phyloP scores from a whole-genome alignment of 768 basidiomycete genomes.

The Tephrocybe sp. region DNA sequence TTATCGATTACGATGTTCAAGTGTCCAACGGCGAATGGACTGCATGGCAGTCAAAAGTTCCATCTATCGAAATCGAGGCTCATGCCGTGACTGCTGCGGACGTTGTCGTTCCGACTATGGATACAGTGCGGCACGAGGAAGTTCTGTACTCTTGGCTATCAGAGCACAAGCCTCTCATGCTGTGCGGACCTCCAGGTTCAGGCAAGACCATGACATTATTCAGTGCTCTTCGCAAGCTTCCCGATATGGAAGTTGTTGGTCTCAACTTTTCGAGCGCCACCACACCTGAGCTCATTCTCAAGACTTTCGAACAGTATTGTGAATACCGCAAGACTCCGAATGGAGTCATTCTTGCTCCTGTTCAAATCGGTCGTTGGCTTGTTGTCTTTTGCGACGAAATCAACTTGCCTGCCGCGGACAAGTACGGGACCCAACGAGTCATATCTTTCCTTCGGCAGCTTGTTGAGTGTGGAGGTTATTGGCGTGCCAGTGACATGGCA shows the following conservation, averaged over 20 bases:
- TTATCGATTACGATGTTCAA: conserved; percentile 95
- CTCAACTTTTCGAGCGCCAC: conserved; percentile 99
- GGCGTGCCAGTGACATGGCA: conserved; percentile 90
- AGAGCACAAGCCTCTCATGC: conserved; percentile 96
- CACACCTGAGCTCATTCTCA: conserved; percentile 95
- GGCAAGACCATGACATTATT: conserved; percentile 99
- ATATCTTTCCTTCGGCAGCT: conserved; percentile 98
- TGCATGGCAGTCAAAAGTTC: conserved; percentile 89
- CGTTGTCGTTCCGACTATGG: conserved; percentile 96
- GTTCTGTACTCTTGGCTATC: conserved; percentile 98
- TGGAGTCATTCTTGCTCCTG: conserved; percentile 91
- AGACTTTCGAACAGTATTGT: conserved; percentile 99
- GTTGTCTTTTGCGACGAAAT: conserved; percentile 99
- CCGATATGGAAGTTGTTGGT: conserved; percentile 98
- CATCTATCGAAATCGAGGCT: conserved; percentile 94
- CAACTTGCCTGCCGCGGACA: conserved; percentile 94
- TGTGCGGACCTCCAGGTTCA: conserved; percentile 99
- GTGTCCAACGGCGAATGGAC: conserved; percentile 84
- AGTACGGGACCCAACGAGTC: conserved; percentile 97
- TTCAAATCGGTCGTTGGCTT: conserved; percentile 96
- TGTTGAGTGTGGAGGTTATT: conserved; percentile 92
- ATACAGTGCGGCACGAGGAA: conserved; percentile 98
- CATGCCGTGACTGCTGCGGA: conserved; percentile 95
- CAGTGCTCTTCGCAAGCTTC: conserved; percentile 94
- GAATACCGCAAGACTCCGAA: conserved; percentile 98